Evolutionary conservation across 257 asterid genomes (phyloP), one percentile per base, ranked within the genome.

Genomic region (Thymus mandschuricus): DNA sequence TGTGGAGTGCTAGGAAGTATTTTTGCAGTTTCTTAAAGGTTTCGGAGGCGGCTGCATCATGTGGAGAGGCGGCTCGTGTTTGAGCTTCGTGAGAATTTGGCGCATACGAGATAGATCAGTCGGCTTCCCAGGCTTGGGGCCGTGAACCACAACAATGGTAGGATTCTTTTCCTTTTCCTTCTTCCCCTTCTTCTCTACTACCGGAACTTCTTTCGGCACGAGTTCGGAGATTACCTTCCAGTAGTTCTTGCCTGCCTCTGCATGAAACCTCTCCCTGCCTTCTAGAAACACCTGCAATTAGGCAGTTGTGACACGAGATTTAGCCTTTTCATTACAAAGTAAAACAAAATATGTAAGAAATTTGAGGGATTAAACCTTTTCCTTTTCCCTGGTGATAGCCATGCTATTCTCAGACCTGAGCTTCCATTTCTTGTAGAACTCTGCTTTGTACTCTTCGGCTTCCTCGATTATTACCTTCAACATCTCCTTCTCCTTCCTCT

Each of bases 121-220:
- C n/a, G 89, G 89, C 79, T 80, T 87, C 38, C 90, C 94, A 10
- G 94, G 89, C 75, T 85, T 83, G 15, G 89, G 89, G 68, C 91
- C 94, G 61, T 81, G 87, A 72, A 85, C 73, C 76, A 83, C 91
- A 35, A 68, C 64, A 54, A 87, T 55, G 55, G 76, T 69, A 28
- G 91, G 76, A 59, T 66, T 75, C 62, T 80, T 83, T 28, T 64
- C 81, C 70, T 75, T 73, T 29, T 79, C 83, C 73, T 84, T 86
- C 73, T 80, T 85, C 11, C 89, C 89, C 60, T 70, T 85, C 62
- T 70, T 83, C 64, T 80, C 88, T 50, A 85, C 80, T 1, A 38
- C 49, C 0, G 94, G 81, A 69, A 85, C 78, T 80, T 87, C 89
- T 29, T 76, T 86, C 3, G 91, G 94, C 61, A 85, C 66, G 31